Conservation (phyloP, 192 early-diverging fungal genomes). For the Podochytrium sp. region DNA sequence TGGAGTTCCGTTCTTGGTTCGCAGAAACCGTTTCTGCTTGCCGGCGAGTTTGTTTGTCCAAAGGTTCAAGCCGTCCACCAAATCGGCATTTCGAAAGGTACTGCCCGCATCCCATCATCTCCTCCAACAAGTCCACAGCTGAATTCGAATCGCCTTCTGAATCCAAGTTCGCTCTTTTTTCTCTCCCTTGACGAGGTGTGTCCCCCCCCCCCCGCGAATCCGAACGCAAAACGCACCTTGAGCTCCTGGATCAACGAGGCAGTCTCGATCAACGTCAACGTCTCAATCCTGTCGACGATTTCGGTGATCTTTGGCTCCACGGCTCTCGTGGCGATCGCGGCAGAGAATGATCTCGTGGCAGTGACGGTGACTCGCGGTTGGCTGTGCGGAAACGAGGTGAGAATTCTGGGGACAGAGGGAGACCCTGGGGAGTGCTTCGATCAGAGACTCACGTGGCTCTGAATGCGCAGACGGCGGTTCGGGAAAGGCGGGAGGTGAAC, state of each 20-base stretch:
- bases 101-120: no score
- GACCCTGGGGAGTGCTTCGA: background rate
- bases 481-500: background rate
- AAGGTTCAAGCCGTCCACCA: no score
- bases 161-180: background rate
- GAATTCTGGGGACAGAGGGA: background rate
- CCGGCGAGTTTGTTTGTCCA: no score
- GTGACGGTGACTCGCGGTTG: background rate
- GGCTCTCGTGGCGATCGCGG: background rate
- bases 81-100: background rate
- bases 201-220: background rate
- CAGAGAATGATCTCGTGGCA: constrained; percentile 2
- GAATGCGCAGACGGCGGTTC: background rate
- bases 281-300: constrained; percentile 91
- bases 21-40: no score
- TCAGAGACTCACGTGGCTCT: background rate
- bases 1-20: no score
- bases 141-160: background rate
- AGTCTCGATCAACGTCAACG: constrained; percentile 91
- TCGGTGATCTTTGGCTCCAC: constrained; percentile 66
- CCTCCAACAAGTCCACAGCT: background rate
- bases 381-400: background rate
- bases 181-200: background rate
- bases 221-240: constrained; percentile 65
- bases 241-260: constrained; percentile 84